Conservation (phyloP, 2,329 filamentous ascomycete genomes). For the Colletotrichum noveboracense region DNA sequence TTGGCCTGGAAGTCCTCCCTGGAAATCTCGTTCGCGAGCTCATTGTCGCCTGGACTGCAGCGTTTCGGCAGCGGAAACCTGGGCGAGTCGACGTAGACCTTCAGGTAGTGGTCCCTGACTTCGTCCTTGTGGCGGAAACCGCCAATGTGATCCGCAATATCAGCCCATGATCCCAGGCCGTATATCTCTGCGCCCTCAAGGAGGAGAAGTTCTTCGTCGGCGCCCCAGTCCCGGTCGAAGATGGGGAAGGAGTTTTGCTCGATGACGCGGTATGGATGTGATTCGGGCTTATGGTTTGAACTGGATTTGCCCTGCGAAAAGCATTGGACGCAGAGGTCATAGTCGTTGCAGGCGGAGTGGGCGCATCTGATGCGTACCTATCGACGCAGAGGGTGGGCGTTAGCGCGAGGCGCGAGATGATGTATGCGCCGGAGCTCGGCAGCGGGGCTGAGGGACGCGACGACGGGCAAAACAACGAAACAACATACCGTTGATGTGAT, state of each 20-base stretch:
- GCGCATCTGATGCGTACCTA: conserved; percentile 96
- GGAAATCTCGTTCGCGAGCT: conserved; percentile 79
- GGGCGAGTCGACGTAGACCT: conserved; percentile 83
- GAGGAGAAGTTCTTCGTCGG: conserved; percentile 93
- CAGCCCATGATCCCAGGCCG: conserved; percentile 94
- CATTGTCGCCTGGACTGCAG: conserved; percentile 82
- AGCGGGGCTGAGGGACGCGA: not conserved
- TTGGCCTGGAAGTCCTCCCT: conserved; percentile 91
- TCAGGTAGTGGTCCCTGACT: conserved; percentile 91
- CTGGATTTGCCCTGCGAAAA: conserved; percentile 84
- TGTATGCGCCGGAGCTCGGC: not conserved
- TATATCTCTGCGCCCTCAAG: conserved; percentile 96
- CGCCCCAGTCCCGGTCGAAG: conserved; percentile 93
- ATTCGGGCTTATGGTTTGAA: conserved; percentile 83
- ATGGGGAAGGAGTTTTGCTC: conserved; percentile 99
- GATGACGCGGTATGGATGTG: conserved; percentile 90
- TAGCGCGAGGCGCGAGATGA: not conserved
- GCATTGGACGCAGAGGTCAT: conserved; percentile 95
- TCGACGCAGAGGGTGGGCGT: conserved; percentile 38
- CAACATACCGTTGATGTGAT: conserved; percentile 90
- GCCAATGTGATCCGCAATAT: conserved; percentile 97
- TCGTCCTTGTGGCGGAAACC: conserved; percentile 95
- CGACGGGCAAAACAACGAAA: not conserved
- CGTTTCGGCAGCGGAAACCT: conserved; percentile 86
- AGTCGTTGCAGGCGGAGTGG: conserved; percentile 82